phyloP scores from a whole-genome alignment of 2,329 filamentous ascomycete genomes.

The Trichoderma harzianum region DNA sequence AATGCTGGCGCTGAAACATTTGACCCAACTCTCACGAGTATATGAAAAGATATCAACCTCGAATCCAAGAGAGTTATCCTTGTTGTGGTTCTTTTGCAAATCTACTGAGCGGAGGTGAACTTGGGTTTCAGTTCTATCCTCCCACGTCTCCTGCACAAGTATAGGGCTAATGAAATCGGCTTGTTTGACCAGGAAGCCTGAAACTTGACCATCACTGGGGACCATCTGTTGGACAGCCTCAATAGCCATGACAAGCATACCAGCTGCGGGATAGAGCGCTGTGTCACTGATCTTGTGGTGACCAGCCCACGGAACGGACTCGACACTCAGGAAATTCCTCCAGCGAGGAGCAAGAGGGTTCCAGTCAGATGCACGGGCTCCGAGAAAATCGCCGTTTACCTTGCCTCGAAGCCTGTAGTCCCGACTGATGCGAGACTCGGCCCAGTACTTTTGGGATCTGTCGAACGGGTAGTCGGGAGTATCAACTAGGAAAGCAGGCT shows the following conservation, averaged over 20 bases:
- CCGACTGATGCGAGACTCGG: conserved; percentile 14
- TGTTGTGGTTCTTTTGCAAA: neutral
- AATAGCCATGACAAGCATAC: conserved; percentile 41
- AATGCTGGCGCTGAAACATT: conserved; percentile 5
- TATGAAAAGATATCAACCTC: conserved; percentile 14
- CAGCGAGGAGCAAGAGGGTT: conserved; percentile 37
- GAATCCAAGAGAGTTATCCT: neutral
- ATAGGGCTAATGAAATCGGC: neutral
- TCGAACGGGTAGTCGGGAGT: conserved; percentile 23
- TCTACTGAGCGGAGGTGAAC: neutral
- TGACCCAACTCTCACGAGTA: neutral
- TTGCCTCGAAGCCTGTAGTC: conserved; percentile 26
- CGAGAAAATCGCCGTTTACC: conserved; percentile 30
- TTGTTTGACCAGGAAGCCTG: conserved; percentile 7
- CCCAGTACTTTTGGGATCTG: conserved; percentile 17
- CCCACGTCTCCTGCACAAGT: neutral
- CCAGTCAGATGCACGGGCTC: conserved; percentile 26
- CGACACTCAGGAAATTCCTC: conserved; percentile 25
- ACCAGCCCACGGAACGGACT: conserved; percentile 39
- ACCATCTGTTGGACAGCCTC: conserved; percentile 33
- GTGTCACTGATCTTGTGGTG: conserved; percentile 33
- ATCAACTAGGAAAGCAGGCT: neutral
- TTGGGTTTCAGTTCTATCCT: conserved; percentile 8
- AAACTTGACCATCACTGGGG: neutral
- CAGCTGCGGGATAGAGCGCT: conserved; percentile 38